These are phyloP conservation scores for Gnetum montanum DNA, from an alignment of 75 land plant species.

Conservation along the genomic window DNA sequence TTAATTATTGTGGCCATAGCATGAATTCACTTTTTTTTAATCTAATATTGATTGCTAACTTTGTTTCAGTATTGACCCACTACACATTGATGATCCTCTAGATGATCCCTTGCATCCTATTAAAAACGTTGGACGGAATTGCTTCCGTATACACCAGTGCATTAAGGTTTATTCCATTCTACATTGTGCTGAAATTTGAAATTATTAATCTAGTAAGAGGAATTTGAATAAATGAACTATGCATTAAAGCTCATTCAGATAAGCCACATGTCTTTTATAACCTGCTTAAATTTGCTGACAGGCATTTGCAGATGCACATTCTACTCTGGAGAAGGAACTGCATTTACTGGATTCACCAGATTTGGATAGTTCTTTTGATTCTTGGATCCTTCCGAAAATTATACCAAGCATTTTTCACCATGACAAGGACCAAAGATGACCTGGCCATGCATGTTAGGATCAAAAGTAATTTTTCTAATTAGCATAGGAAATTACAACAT, in stretches of 20 bases:
- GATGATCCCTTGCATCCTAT: slow-evolving; percentile 59
- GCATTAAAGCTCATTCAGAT: not conserved
- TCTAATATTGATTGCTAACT: not conserved
- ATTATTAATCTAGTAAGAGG: not conserved
- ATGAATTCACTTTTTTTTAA: too few relatives aligned
- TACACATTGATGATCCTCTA: slow-evolving; percentile 91
- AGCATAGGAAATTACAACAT: too few relatives aligned
- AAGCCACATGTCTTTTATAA: not conserved
- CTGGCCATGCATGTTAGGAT: too few relatives aligned
- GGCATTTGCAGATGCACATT: slow-evolving; percentile 96
- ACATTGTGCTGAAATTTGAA: not conserved
- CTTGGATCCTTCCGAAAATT: slow-evolving; percentile 35
- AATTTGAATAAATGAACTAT: not conserved
- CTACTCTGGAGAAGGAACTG: slow-evolving; percentile 58
- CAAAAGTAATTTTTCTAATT: too few relatives aligned
- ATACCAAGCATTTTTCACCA: slow-evolving; percentile 37
- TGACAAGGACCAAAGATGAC: not conserved
- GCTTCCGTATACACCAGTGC: slow-evolving; percentile 94
- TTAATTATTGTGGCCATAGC: too few relatives aligned
- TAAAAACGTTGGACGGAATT: slow-evolving; percentile 93
- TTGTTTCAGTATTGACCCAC: slow-evolving; percentile 82
- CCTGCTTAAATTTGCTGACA: slow-evolving; percentile 14
- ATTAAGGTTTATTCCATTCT: slow-evolving; percentile 50
- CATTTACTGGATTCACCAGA: slow-evolving; percentile 10
- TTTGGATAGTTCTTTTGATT: slow-evolving; percentile 4